A percentile compares a stretch with the other conserved stretches of the same genome.
Evolutionary conservation across 1,284 basidiomycete genomes (phyloP).

Genomic region (Gymnopus androsaceus): DNA sequence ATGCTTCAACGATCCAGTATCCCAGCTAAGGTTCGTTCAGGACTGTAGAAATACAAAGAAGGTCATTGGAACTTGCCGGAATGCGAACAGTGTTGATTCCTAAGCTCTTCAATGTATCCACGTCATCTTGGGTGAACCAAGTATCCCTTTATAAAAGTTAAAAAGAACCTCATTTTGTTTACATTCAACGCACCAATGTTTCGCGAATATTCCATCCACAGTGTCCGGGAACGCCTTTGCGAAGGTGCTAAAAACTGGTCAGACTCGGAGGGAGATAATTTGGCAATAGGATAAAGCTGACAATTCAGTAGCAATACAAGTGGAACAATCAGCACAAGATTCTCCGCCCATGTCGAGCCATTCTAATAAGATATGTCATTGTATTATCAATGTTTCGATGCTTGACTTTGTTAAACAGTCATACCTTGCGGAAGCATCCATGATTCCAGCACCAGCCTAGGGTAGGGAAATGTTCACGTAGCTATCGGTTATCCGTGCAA

Average conservation of each 20-base stretch:
- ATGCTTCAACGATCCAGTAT: constrained; percentile 76
- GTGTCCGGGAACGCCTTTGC: constrained; percentile 58
- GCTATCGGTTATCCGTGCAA: not conserved
- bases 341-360: constrained; percentile 71
- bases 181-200: constrained; percentile 56
- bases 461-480: not conserved
- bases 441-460: constrained; percentile 60
- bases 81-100: constrained; percentile 77
- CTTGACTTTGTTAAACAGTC: not conserved
- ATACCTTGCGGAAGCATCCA: constrained; percentile 71
- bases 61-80: constrained; percentile 48
- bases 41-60: not conserved
- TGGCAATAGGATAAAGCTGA: constrained; percentile 29
- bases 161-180: not conserved
- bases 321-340: constrained; percentile 50
- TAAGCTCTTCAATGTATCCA: constrained; percentile 48
- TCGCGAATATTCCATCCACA: constrained; percentile 58
- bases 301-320: constrained; percentile 65
- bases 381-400: not conserved
- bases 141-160: constrained; percentile 45
- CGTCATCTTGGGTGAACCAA: constrained; percentile 72
- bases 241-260: constrained; percentile 44
- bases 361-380: constrained; percentile 39
- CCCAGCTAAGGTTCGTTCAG: constrained; percentile 53
- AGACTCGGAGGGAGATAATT: not conserved